Evolutionary conservation across 306 rosid genomes (phyloP), one percentile per base, ranked within the genome.

Genomic region (Quercus cerris): DNA sequence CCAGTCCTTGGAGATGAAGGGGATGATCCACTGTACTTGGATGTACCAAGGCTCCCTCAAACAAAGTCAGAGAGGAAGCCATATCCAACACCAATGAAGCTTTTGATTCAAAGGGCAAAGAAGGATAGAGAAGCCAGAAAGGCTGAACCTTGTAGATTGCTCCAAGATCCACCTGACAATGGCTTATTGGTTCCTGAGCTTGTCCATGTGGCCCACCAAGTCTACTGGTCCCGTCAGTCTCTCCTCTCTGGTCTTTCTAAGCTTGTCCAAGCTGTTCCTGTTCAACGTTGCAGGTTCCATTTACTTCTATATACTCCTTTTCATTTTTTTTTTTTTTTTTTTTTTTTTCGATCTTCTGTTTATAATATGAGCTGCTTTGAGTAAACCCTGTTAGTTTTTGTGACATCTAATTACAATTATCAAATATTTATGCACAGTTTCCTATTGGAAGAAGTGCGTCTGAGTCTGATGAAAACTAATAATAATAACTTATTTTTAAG

Each of bases 161-260:
- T 90, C 7, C 88, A 87, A 79, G 82, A 87, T 4, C 84, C 96
- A 2, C 97, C 98, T 20, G 89, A 78, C 13, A 94, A 94, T 62
- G 98, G 98, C 4, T 78, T 94, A 27, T 62, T 92, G 83, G 93
- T 94, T 51, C 96, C 97, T 11, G 91, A 94, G 67, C 88, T 94
- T 13, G 86, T 90, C 27, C 78, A 81, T 7, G 94, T 91, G 5
- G 94, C 98, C 69, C 87, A 77, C n/a, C 83, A 61, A 9, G 97
- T 94, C 61, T 84, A 90, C 74, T 86, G 5, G 67, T 95, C 98
- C 59, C 88, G 84, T 14, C 74, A 74, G 3, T 75, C 76, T 22
- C 87, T 94, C 77, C 83, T 84, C 19, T 81, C 51, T 46, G 93
- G 94, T 35, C 78, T 88, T 77, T 83, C 85, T 1, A 87, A 80